A percentile compares a stretch with the other conserved stretches of the same genome.
phyloP scores from a whole-genome alignment of 2,329 filamentous ascomycete species.

The Xylariaceae sp. region DNA sequence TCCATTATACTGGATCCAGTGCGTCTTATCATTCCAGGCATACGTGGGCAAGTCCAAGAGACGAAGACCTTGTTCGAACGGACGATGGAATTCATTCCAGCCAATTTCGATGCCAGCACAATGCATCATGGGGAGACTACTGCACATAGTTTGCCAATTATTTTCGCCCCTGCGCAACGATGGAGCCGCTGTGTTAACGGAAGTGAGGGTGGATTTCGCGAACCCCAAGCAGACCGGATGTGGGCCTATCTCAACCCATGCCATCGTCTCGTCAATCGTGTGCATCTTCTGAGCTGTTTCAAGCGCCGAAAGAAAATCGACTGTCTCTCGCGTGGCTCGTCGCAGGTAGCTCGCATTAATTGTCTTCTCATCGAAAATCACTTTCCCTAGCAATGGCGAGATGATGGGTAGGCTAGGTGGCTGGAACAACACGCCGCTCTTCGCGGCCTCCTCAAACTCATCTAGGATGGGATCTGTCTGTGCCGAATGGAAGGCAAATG shows the following conservation, averaged over 20 bases:
- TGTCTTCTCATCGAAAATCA: slow-evolving; percentile 57
- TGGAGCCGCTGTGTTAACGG: slow-evolving; percentile 49
- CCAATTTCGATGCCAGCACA: slow-evolving; percentile 67
- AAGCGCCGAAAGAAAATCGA: slow-evolving; percentile 68
- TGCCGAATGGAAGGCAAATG: slow-evolving; percentile 66
- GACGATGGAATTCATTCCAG: slow-evolving; percentile 73
- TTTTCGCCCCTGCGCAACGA: slow-evolving; percentile 63
- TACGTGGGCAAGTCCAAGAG: slow-evolving; percentile 73
- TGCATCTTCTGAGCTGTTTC: slow-evolving; percentile 55
- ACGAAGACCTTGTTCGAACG: slow-evolving; percentile 49
- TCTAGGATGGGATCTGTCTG: slow-evolving; percentile 67
- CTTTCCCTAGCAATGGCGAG: slow-evolving; percentile 67
- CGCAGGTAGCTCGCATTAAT: slow-evolving; percentile 66
- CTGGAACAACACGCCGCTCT: slow-evolving; percentile 55
- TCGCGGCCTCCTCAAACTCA: slow-evolving; percentile 58
- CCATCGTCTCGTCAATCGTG: slow-evolving; percentile 60
- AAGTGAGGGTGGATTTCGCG: slow-evolving; percentile 59
- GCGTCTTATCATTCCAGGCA: slow-evolving; percentile 75
- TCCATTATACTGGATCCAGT: slow-evolving; percentile 69
- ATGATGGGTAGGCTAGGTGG: slow-evolving; percentile 64
- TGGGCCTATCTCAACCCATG: slow-evolving; percentile 73
- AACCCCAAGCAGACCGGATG: slow-evolving; percentile 70
- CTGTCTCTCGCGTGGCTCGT: slow-evolving; percentile 67
- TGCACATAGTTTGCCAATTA: slow-evolving; percentile 62
- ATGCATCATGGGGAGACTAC: slow-evolving; percentile 60